Evolutionary conservation across 345 rosid genomes (phyloP), one percentile per base, ranked within the genome.

Genomic region (Syzygium grande): DNA sequence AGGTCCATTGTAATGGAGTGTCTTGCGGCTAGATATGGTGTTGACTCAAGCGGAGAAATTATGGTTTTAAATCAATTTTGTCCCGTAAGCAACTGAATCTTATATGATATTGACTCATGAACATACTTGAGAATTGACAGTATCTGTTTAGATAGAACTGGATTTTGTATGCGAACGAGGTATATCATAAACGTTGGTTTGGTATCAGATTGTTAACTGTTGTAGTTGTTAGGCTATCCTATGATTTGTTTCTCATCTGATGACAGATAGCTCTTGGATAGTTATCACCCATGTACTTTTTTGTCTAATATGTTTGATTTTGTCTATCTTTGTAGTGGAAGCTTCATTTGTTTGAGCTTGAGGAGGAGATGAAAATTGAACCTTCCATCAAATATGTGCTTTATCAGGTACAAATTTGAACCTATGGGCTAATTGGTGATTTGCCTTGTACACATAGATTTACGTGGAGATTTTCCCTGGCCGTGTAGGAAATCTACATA

Each of bases 301-400:
- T 19, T 19, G 80, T 34, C 0, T 73, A 19, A 73, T 10, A 73
- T 9, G 51, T 85, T 54, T 19, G 29, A 85, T 54, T 34, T 22
- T 11, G 11, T 53, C 86, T 13, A 14, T 84, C 55, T 51, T 25
- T 2, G 84, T 95, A 98, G 99, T 97, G 99, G 99, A 98, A 98
- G 87, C 98, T 97, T 91, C 99, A 97, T 91, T 86, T 96, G 84
- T 97, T 96, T 88, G 99, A 95, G 94, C 97, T 98, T 46, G 99
- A 98, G 95, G 92, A 93, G 92, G 98, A 96, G 91, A 88, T 96
- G 98, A 94, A 97, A 93, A 91, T 90, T 27, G 96, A 95, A 10
- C 96, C 98, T 87, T 91, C 89, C 51, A 92, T 97, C 88, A 98
- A 98, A 91, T 96, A 97, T 87, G 99, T 95, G 86, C 92, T 96